A percentile compares a stretch with the other conserved stretches of the same genome.
Conservation (phyloP, 139 green algal genomes). For the Astrephomene gubernaculifera region DNA sequence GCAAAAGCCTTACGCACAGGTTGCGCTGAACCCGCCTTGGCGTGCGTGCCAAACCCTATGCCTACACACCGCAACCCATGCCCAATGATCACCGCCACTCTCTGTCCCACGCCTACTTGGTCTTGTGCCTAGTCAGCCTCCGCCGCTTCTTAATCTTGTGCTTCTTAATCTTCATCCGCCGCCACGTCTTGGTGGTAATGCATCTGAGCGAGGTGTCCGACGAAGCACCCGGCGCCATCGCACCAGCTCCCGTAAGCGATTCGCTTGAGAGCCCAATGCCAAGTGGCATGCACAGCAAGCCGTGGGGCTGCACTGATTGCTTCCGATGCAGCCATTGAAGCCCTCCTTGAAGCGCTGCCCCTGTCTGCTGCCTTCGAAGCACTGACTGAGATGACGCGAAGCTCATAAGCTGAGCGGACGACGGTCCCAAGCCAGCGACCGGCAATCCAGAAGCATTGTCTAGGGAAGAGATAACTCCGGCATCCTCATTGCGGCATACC, state of each 20-base stretch:
- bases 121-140: neutral
- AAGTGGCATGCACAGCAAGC: neutral
- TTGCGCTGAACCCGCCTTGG: too few species aligned
- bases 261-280: neutral
- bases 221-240: neutral
- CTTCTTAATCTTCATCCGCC: slow-evolving; percentile 47
- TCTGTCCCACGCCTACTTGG: neutral
- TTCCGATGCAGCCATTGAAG: neutral
- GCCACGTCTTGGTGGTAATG: slow-evolving; percentile 36
- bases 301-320: neutral
- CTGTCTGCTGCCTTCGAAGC: neutral
- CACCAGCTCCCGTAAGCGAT: neutral
- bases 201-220: neutral
- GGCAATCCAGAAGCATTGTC: neutral
- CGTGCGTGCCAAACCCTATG: too few species aligned
- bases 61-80: too few species aligned
- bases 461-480: neutral
- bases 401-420: neutral
- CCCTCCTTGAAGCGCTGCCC: neutral
- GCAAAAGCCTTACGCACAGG: too few species aligned
- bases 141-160: slow-evolving; percentile 48
- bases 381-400: neutral
- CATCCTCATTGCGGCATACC: neutral
- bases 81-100: too few species aligned
- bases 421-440: neutral